Evolutionary conservation across 2,329 filamentous ascomycete genomes (phyloP).

Genomic region (Fusarium sp.): DNA sequence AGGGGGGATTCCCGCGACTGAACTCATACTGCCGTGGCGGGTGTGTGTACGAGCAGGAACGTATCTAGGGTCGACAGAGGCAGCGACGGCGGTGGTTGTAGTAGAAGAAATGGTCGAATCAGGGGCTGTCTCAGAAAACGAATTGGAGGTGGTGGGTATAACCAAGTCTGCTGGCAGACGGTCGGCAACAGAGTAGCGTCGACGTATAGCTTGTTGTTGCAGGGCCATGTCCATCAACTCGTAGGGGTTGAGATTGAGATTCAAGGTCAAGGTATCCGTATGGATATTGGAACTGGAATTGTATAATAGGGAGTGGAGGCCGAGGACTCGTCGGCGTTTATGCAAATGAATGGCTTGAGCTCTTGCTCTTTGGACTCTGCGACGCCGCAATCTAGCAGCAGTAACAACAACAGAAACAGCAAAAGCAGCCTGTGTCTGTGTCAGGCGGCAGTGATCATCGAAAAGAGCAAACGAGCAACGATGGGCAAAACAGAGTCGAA

Average conservation of each 20-base stretch:
- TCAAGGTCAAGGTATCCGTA: neutral
- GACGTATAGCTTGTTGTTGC: conserved; percentile 53
- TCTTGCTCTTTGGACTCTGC: conserved; percentile 51
- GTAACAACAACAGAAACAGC: conserved; percentile 53
- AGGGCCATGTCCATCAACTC: conserved; percentile 49
- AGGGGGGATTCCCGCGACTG: conserved; percentile 48
- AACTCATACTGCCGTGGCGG: conserved; percentile 33
- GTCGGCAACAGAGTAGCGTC: conserved; percentile 55
- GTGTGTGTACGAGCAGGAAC: conserved; percentile 30
- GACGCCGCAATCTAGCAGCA: conserved; percentile 54
- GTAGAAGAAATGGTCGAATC: conserved; percentile 17
- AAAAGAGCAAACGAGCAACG: conserved; percentile 59
- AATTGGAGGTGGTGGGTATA: conserved; percentile 39
- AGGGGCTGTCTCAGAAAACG: conserved; percentile 32
- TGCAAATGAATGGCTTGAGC: conserved; percentile 53
- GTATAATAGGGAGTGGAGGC: conserved; percentile 47
- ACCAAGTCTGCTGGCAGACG: conserved; percentile 47
- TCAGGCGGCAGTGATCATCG: conserved; percentile 57
- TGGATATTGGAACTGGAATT: conserved; percentile 33
- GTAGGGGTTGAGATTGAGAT: conserved; percentile 29
- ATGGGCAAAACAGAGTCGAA: conserved; percentile 60
- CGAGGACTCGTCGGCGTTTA: conserved; percentile 50
- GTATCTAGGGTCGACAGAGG: conserved; percentile 21
- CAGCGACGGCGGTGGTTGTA: conserved; percentile 18
- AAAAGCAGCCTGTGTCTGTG: conserved; percentile 53